These are phyloP conservation scores for Penicillium concentricum DNA, from an alignment of 2,329 filamentous ascomycete species.

Conservation along the genomic window DNA sequence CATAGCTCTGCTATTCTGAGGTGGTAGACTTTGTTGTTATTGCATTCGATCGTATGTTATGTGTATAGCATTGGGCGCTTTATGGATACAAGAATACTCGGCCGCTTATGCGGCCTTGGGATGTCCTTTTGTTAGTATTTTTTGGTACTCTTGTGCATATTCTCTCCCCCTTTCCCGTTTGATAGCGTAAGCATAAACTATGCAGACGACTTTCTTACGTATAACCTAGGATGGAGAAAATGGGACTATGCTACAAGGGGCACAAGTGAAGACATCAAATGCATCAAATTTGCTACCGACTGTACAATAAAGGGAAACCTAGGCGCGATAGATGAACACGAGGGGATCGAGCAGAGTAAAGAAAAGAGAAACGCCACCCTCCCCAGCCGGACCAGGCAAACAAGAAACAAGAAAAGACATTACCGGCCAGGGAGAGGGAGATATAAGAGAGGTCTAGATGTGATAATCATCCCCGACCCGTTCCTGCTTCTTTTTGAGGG, in stretches of 20 bases:
- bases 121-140: too few species aligned
- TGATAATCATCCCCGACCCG: slow-evolving; percentile 12
- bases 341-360: slow-evolving; percentile 26
- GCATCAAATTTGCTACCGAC: slow-evolving; percentile 31
- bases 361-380: slow-evolving; percentile 23
- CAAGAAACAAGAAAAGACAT: slow-evolving; percentile 11
- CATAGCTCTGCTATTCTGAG: neutral
- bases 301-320: slow-evolving; percentile 28
- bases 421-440: slow-evolving; percentile 15
- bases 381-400: slow-evolving; percentile 7
- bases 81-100: neutral
- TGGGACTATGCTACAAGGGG: neutral
- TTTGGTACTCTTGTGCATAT: too few species aligned
- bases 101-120: too few species aligned
- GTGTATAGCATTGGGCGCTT: neutral
- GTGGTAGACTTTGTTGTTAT: neutral
- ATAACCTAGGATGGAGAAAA: neutral
- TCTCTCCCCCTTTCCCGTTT: too few species aligned
- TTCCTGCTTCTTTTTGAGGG: slow-evolving; percentile 21
- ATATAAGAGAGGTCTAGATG: slow-evolving; percentile 21
- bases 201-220: too few species aligned
- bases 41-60: neutral
- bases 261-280: slow-evolving; percentile 24
- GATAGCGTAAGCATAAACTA: too few species aligned
- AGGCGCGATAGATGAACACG: slow-evolving; percentile 25